Conservation (phyloP, 2,329 filamentous ascomycete species). For the Fusarium dlaminii region DNA sequence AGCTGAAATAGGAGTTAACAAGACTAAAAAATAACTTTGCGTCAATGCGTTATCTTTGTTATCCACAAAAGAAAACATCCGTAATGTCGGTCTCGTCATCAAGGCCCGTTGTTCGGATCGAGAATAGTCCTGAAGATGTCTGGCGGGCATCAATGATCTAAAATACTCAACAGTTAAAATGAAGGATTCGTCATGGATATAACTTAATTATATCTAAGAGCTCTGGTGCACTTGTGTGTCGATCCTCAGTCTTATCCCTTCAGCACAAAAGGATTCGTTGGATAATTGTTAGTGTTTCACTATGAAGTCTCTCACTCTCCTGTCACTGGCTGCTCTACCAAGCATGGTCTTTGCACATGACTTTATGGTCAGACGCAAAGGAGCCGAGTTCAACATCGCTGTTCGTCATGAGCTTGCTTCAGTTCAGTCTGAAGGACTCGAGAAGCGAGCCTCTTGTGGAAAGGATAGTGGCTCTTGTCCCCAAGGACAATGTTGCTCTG, state of each 20-base stretch:
- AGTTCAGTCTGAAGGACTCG: background rate
- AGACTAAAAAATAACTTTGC: background rate
- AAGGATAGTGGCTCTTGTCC: constrained; percentile 44
- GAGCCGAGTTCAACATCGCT: constrained; percentile 12
- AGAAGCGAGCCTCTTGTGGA: constrained; percentile 40
- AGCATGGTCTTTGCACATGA: background rate
- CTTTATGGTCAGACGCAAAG: constrained; percentile 6
- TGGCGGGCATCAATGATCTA: background rate
- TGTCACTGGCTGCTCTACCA: background rate
- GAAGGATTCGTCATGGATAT: background rate
- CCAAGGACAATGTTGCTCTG: constrained; percentile 47
- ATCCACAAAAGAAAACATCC: background rate
- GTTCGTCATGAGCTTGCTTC: background rate
- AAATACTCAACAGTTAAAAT: too few relatives aligned
- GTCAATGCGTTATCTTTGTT: background rate
- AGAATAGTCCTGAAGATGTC: background rate
- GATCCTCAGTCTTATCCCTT: background rate
- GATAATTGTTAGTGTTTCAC: background rate
- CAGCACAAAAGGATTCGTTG: background rate
- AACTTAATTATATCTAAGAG: background rate
- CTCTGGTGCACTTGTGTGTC: background rate
- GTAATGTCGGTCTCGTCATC: background rate
- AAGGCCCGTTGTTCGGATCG: background rate
- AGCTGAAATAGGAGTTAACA: background rate
- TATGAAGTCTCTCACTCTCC: constrained; percentile 5